Conservation (phyloP, 2,329 filamentous ascomycete species). For the Dothistroma septosporum region DNA sequence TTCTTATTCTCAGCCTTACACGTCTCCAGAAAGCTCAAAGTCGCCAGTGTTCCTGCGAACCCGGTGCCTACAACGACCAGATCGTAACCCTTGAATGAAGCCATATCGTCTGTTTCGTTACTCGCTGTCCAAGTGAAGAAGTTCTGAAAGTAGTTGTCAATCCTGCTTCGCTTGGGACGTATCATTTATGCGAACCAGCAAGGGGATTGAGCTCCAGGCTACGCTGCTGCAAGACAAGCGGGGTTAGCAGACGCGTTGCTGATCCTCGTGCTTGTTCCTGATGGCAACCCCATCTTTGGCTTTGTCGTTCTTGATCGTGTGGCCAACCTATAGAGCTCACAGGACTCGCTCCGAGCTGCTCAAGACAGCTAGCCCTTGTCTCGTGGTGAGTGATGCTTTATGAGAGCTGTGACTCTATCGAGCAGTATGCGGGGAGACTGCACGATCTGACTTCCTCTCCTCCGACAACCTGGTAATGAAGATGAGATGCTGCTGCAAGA, state of each 20-base stretch:
- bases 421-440: slow-evolving; percentile 3
- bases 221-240: slow-evolving; percentile 8
- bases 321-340: background rate
- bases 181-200: slow-evolving; percentile 1
- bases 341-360: slow-evolving; percentile 5
- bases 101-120: slow-evolving; percentile 19
- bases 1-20: slow-evolving; percentile 35
- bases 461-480: slow-evolving; percentile 12
- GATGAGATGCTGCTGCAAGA: background rate
- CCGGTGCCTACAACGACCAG: slow-evolving; percentile 41
- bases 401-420: slow-evolving; percentile 1
- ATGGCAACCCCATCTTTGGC: slow-evolving; percentile 6
- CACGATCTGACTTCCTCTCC: slow-evolving; percentile 10
- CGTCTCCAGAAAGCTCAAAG: slow-evolving; percentile 41
- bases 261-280: slow-evolving; percentile 14
- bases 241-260: slow-evolving; percentile 16
- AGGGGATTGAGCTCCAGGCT: slow-evolving; percentile 7
- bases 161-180: background rate
- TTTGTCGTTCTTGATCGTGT: background rate
- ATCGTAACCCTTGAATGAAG: slow-evolving; percentile 35
- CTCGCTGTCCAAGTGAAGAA: background rate
- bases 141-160: slow-evolving; percentile 3
- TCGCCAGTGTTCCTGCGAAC: slow-evolving; percentile 40
- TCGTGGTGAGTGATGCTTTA: background rate
- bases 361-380: background rate